phyloP scores from a whole-genome alignment of 805 yeast genomes.

The Novakomyces olei region DNA sequence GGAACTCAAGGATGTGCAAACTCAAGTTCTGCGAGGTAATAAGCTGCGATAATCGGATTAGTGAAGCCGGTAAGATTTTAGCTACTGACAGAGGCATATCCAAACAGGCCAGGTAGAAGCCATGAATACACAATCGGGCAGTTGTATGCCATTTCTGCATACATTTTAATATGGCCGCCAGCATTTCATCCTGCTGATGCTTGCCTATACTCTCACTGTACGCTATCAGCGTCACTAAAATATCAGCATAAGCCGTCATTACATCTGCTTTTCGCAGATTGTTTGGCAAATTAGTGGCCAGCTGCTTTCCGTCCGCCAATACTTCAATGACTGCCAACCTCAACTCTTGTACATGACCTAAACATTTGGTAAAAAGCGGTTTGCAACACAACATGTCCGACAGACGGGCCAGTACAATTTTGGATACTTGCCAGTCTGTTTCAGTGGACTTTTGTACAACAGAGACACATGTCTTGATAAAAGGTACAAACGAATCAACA shows the following conservation, averaged over 20 bases:
- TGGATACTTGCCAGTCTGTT: constrained; percentile 48
- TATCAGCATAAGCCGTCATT: constrained; percentile 41
- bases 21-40: constrained; percentile 47
- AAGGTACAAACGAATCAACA: background rate
- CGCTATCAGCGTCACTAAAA: constrained; percentile 31
- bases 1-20: constrained; percentile 54
- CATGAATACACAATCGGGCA: constrained; percentile 56
- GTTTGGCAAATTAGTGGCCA: constrained; percentile 19
- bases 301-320: constrained; percentile 28
- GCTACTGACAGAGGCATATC: constrained; percentile 57
- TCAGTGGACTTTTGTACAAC: constrained; percentile 14
- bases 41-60: constrained; percentile 20
- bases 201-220: constrained; percentile 33
- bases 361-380: constrained; percentile 25
- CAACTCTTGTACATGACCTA: constrained; percentile 21
- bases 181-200: constrained; percentile 39
- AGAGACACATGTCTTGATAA: background rate
- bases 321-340: constrained; percentile 36
- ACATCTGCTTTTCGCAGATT: constrained; percentile 34
- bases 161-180: constrained; percentile 36
- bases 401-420: constrained; percentile 42
- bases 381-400: constrained; percentile 47
- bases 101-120: constrained; percentile 54
- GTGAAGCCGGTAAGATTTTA: constrained; percentile 27
- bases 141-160: constrained; percentile 58